Evolutionary conservation across 2,329 filamentous ascomycete genomes (phyloP), one percentile per base, ranked within the genome.

Genomic region (Botrytis fabae): DNA sequence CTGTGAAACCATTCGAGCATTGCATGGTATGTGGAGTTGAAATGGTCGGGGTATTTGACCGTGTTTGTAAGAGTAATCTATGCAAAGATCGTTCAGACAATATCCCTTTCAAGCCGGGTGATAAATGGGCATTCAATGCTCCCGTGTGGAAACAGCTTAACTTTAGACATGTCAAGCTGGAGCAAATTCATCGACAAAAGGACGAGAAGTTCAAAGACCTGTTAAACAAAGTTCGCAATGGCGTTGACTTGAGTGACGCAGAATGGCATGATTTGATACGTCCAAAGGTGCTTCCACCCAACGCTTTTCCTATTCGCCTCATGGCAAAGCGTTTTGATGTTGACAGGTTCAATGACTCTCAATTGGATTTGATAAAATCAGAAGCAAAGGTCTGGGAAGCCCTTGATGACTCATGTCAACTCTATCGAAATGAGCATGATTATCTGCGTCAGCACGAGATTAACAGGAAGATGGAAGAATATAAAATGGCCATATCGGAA

Each of bases 151-250:
- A 70, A 38, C 14, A 75, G 16, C 74, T 79, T 2, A 71, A 75
- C 2, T 59, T 79, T 8, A 72, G 72, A 48, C 74, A 78, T 57
- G 73, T 80, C 42, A 75, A 76, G 20, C 72, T 80, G 5, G 74
- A 78, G 16, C 75, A 78, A 54, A 80, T 80, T 38, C 78, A 80
- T 73, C 78, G 79, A 1, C 78, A 80, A 61, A 79, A 77, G 35
- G 77, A 77, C 38, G 73, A 69, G 6, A n/a, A 28, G 22, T 79
- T 80, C 54, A 76, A 79, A 44, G 65, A 69, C 22, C 75, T 80
- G 2, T 62, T 80, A 20, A 78, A 78, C 42, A 79, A 80, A 57
- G 76, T 80, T 18, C 77, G 79, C 4, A 72, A 78, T 69, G 75
- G 78, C 2, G 22, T 69, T 22, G 14, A 28, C 1, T 40, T 79